phyloP scores from a whole-genome alignment of 345 rosid species.

The Eucalyptus tenuipes region DNA sequence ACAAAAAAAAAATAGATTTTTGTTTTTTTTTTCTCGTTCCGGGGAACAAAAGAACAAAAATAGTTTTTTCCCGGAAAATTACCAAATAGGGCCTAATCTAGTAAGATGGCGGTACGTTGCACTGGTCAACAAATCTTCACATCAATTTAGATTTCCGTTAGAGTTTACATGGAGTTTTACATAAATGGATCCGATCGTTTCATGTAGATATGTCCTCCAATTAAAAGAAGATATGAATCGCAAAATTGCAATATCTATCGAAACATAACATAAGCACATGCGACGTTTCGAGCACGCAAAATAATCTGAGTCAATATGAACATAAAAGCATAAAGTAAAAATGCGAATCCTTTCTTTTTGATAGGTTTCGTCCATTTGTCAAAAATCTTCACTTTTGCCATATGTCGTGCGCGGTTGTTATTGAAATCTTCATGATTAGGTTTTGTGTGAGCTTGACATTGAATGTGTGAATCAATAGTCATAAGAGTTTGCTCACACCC shows the following conservation, averaged over 20 bases:
- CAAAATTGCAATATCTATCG: background rate
- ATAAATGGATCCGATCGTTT: background rate
- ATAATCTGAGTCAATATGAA: background rate
- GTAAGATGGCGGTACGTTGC: background rate
- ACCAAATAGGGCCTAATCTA: background rate
- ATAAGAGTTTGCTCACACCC: no score
- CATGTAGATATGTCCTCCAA: fast-evolving
- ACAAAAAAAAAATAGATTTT: no score
- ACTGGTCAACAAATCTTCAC: background rate
- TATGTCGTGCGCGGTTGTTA: no score
- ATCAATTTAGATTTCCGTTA: background rate
- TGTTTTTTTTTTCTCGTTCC: fast-evolving
- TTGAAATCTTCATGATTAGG: no score
- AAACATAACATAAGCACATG: background rate
- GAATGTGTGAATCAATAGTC: no score
- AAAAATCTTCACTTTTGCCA: no score
- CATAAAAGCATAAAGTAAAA: background rate
- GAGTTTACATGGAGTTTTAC: background rate
- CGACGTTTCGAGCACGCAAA: background rate
- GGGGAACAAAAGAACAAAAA: no score
- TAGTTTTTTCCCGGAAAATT: fast-evolving
- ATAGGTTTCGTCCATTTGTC: background rate
- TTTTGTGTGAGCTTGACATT: no score
- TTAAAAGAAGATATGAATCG: background rate
- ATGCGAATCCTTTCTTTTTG: background rate